Conservation (phyloP, 2,329 filamentous ascomycete species). For the Fusarium secorum region DNA sequence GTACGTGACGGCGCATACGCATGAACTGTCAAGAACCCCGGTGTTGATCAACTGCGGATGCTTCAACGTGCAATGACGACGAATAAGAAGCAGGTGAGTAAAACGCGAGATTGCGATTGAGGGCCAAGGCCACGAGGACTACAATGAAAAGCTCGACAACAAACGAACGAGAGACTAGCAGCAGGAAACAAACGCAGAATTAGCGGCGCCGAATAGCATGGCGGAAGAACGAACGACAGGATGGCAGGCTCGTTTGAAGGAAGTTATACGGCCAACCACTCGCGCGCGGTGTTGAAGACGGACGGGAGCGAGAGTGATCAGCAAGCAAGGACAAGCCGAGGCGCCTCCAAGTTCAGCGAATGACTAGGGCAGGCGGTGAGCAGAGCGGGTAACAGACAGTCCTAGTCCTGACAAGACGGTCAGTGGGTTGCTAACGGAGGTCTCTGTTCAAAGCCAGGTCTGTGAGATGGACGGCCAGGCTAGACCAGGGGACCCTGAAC, state of each 20-base stretch:
- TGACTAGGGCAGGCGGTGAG: constrained; percentile 42
- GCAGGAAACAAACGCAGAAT: constrained; percentile 34
- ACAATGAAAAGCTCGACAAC: constrained; percentile 26
- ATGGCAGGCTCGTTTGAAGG: constrained; percentile 30
- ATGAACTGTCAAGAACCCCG: constrained; percentile 29
- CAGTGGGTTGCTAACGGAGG: constrained; percentile 29
- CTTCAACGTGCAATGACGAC: constrained; percentile 29
- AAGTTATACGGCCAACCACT: constrained; percentile 39
- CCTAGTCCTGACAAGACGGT: constrained; percentile 33
- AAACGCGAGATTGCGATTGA: constrained; percentile 27
- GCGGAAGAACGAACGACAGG: constrained; percentile 36
- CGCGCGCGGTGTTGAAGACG: constrained; percentile 38
- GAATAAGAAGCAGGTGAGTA: constrained; percentile 22
- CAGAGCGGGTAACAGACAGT: constrained; percentile 27
- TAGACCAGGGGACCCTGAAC: constrained; percentile 35
- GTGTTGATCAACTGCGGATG: constrained; percentile 26
- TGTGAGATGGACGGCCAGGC: constrained; percentile 32
- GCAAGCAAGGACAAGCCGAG: constrained; percentile 18
- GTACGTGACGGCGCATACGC: constrained; percentile 27
- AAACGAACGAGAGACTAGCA: constrained; percentile 43
- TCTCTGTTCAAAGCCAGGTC: constrained; percentile 25
- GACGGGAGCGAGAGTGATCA: constrained; percentile 31
- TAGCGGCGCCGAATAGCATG: constrained; percentile 40
- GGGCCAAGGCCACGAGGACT: constrained; percentile 26
- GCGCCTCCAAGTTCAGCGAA: constrained; percentile 31